Conservation (phyloP, 495 filamentous ascomycete species). For the Xylaria curta region DNA sequence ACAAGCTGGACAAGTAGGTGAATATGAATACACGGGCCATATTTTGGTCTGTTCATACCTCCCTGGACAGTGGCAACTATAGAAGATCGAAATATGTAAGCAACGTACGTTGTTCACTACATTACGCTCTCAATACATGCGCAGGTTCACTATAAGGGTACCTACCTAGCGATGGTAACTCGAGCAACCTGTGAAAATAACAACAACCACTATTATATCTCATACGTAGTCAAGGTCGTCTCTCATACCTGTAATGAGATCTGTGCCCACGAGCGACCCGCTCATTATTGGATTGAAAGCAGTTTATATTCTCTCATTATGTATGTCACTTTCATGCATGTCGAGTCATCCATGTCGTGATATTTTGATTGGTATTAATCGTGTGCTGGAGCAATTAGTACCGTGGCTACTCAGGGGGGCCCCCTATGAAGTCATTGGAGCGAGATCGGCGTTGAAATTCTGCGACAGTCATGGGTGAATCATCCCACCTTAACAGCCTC, state of each 20-base stretch:
- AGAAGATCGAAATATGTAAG: background rate
- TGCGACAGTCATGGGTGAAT: no score
- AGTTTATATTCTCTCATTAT: background rate
- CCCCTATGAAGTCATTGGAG: slow-evolving; percentile 32
- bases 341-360: background rate
- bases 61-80: background rate
- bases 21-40: background rate
- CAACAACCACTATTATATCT: no score
- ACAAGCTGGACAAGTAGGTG: background rate
- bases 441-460: no score
- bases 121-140: background rate
- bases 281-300: background rate
- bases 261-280: background rate
- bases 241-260: background rate
- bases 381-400: no score
- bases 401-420: no score
- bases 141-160: no score
- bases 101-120: background rate
- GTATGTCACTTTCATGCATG: background rate
- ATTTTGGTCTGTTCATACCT: background rate
- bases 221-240: no score
- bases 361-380: background rate
- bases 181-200: no score
- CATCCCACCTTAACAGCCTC: no score
- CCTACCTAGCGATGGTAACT: no score